A percentile compares a stretch with the other conserved stretches of the same genome.
Conservation (phyloP, 2,329 filamentous ascomycete genomes). For the Penicillium sp. region DNA sequence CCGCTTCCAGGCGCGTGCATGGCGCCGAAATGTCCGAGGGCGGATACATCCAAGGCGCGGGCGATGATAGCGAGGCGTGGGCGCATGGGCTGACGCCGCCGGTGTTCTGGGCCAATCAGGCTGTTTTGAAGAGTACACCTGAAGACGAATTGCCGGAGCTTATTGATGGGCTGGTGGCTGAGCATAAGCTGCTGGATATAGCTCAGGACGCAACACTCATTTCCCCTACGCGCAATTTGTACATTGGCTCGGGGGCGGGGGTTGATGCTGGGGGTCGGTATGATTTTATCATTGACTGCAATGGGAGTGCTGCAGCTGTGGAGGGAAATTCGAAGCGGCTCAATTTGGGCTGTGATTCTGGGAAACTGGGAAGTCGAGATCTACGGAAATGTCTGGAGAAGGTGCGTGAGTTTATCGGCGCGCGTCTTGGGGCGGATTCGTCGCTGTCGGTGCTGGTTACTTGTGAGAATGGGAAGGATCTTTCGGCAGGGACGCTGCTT, state of each 20-base stretch:
- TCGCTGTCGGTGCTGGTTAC: conserved; percentile 56
- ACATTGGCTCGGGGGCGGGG: conserved; percentile 26
- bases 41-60: conserved; percentile 90
- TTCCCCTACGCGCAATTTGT: conserved; percentile 42
- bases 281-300: conserved; percentile 46
- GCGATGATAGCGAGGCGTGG: conserved; percentile 95
- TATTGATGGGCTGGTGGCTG: conserved; percentile 48
- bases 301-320: conserved; percentile 33
- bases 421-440: conserved; percentile 32
- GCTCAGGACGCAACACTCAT: conserved; percentile 33
- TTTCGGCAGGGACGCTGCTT: conserved; percentile 75
- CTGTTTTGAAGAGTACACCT: conserved; percentile 58
- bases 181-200: conserved; percentile 22
- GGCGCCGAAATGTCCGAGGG: conserved; percentile 68
- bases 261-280: conserved; percentile 47
- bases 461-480: conserved; percentile 76
- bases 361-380: conserved; percentile 79
- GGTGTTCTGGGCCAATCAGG: conserved; percentile 74
- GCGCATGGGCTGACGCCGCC: conserved; percentile 73
- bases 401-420: conserved; percentile 58
- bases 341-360: conserved; percentile 65
- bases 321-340: conserved; percentile 43
- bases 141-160: conserved; percentile 64
- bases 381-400: conserved; percentile 69
- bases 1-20: conserved; percentile 70